Base-by-base conservation (phyloP, 2,329 filamentous ascomycete species). In the Phialophora expanda region DNA sequence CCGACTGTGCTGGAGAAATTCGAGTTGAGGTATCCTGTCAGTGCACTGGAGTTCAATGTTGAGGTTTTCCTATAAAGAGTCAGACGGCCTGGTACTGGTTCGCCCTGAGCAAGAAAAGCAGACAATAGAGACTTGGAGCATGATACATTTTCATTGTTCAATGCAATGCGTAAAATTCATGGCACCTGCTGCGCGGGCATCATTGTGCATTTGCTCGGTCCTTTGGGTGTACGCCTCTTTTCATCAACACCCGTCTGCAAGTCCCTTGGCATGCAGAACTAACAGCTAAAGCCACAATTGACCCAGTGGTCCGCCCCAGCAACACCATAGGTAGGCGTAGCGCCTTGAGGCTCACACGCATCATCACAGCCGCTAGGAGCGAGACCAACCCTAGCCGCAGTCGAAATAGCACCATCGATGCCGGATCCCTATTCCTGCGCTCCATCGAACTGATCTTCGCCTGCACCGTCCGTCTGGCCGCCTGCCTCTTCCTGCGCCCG, bases 1-100 rank as follows among this genome's bases (percentile, higher is more conserved):
- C 96, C 95, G 51, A 90, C 88, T 5, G 95, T 98, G 70, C 82
- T 98, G 74, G 92, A 97, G 77, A 95, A 96, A 75, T 97, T 95
- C 79, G 93, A 96, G 74, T 84, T 97, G 75, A 92, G 87, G 86
- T 92, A 93, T 83, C 94, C 95, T 50, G 93, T 96, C 73, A 97
- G 93, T 81, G 93, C 92, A 51, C 81, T 99, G 72, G 95, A 99
- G 83, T 86, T 99, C 77, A 97, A 98, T 79, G 86, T 98, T 34
- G 94, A 98, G 80, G 87, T 91, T 71, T 96, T 99, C 85, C 83
- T 97, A 81, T 97, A 71, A 76, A 68, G 44, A 20, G 20, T n/a
- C 22, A 32, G 53, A 20, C 11, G 28, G 28, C 11, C 17, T 17
- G 12, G 22, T 14, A 11, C 0, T 17, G 28, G 12, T 28, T 28